Evolutionary conservation across 2,329 filamentous ascomycete species (phyloP).

Genomic region (Plenodomus lindquistii): DNA sequence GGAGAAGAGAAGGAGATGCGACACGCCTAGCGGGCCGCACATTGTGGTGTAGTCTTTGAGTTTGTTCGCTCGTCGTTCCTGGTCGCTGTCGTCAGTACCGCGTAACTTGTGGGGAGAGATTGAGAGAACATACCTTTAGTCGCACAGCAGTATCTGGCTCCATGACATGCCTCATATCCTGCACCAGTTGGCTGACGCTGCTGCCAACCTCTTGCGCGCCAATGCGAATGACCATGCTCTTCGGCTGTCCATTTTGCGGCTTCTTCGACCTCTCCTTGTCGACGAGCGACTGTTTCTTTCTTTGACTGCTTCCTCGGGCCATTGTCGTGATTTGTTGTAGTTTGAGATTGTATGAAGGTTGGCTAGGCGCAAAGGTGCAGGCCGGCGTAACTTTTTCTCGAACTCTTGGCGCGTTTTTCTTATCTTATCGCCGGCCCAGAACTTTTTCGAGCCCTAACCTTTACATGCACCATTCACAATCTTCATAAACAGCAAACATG

Average conservation of each 20-base stretch:
- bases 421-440: background rate
- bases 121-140: conserved; percentile 61
- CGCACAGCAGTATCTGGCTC: conserved; percentile 90
- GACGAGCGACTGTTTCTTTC: conserved; percentile 39
- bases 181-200: conserved; percentile 86
- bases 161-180: conserved; percentile 92
- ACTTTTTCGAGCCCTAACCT: background rate
- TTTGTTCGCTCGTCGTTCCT: conserved; percentile 83
- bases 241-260: conserved; percentile 71
- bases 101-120: background rate
- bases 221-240: conserved; percentile 98
- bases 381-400: conserved; percentile 16
- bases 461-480: conserved; percentile 4
- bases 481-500: conserved; percentile 33
- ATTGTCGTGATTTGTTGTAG: conserved; percentile 19
- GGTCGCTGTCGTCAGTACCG: background rate
- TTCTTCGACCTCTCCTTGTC: conserved; percentile 55
- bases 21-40: conserved; percentile 91
- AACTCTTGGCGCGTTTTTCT: background rate
- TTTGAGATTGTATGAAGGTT: conserved; percentile 3
- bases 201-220: conserved; percentile 91
- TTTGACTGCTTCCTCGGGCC: conserved; percentile 35
- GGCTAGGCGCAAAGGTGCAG: background rate
- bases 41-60: conserved; percentile 92
- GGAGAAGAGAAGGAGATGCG: conserved; percentile 91